These are phyloP conservation scores for Salicornia ramosissima DNA, from an alignment of 148 eudicot genomes.

Conservation along the genomic window DNA sequence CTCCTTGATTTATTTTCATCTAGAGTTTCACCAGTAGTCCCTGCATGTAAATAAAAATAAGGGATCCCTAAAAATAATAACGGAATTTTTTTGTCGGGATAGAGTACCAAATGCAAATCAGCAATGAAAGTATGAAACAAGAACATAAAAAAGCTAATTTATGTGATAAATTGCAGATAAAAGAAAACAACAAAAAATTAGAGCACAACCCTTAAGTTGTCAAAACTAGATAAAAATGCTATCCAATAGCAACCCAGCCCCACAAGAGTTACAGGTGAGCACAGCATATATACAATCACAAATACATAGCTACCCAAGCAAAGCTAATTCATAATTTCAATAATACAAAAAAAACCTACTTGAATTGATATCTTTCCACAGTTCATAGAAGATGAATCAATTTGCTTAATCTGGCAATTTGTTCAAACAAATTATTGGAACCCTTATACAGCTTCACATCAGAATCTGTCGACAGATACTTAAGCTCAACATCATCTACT, in stretches of 20 bases:
- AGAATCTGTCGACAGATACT: neutral
- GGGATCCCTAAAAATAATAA: too few species aligned
- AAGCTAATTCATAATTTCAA: neutral
- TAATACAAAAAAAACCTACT: neutral
- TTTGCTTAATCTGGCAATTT: neutral
- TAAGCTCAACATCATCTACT: neutral
- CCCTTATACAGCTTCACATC: neutral
- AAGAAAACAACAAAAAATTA: neutral
- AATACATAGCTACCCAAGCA: neutral
- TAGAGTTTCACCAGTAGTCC: constrained; percentile 50
- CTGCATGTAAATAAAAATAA: constrained; percentile 32
- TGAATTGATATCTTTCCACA: neutral
- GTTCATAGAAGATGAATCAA: neutral
- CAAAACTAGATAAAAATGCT: neutral
- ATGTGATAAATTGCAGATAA: neutral
- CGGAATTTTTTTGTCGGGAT: too few species aligned
- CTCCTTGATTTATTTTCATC: constrained; percentile 49
- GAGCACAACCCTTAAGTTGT: neutral
- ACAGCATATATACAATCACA: neutral
- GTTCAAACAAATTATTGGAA: neutral
- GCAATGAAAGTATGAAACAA: neutral
- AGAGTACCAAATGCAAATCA: neutral
- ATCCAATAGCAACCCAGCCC: neutral
- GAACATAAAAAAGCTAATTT: neutral
- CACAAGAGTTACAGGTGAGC: neutral